Base-by-base conservation (phyloP, 345 rosid species). In the Garcia nutans region DNA sequence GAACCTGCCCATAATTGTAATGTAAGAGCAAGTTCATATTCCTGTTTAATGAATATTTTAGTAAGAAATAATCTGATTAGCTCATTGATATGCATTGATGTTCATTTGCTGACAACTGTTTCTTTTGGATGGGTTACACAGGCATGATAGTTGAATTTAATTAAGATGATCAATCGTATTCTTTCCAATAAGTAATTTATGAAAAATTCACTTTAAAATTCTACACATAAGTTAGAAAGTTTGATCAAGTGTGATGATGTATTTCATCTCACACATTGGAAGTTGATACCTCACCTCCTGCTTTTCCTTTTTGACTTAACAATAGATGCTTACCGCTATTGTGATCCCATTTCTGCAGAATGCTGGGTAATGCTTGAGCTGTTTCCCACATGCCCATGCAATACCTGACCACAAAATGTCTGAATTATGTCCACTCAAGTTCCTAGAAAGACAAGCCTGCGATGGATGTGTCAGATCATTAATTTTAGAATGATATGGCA, bases 371-470 rank as follows among this genome's bases (percentile, higher is more conserved):
- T 96, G 99, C 85, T 87, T 93, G 80, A 96, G 94, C 82, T 89
- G 96, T 86, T 96, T 96, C 37, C 92, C 96, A 85, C 97, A 93
- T 65, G 84, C 87, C 99, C 98, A 93, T 61, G 91, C 83, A 75
- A 70, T 63, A 63, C 99, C 99, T 56, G 91, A 90, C 99, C 99
- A 93, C 70, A 87, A 85, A 82, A 96, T 90, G 68, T 88, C 96
- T 65, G 92, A 88, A 86, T 74, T 87, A 49, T 79, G 86, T 71
- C 87, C 91, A 72, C 76, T 86, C 79, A 82, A 75, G 75, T 81
- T 87, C 79, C 87, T 85, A 3, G 87, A 82, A 82, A 64, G 84
- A 68, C 76, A 86, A 68, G 81, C 88, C 98, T 96, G 86, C 52
- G 33, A 85, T 58, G 41, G 20, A 44, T 23, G 57, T 42, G 45